Evolutionary conservation across 2,329 filamentous ascomycete species (phyloP).

Genomic region (Cordyceps tenuipes): DNA sequence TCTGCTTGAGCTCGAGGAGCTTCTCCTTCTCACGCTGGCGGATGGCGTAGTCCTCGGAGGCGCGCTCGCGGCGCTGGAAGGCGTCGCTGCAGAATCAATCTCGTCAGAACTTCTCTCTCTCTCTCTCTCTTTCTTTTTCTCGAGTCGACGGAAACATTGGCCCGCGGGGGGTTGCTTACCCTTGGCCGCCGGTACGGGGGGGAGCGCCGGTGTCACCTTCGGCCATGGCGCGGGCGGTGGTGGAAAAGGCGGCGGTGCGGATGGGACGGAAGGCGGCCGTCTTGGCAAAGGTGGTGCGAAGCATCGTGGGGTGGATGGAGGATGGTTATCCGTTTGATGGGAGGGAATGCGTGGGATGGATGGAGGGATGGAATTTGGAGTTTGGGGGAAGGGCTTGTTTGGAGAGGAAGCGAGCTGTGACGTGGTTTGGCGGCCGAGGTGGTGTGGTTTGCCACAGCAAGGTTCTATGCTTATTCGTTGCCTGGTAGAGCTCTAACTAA

Average conservation of each 20-base stretch:
- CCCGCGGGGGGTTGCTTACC: conserved; percentile 38
- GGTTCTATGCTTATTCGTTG: not conserved
- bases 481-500: not conserved
- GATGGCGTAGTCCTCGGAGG: conserved; percentile 78
- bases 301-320: conserved; percentile 41
- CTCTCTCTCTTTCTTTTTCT: too few species aligned
- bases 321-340: conserved; percentile 6
- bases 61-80: conserved; percentile 87
- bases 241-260: conserved; percentile 52
- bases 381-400: conserved; percentile 8
- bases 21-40: conserved; percentile 84
- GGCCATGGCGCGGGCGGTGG: conserved; percentile 53
- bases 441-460: not conserved
- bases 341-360: not conserved
- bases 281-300: conserved; percentile 55
- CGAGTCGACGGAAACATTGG: not conserved
- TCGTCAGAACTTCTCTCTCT: not conserved
- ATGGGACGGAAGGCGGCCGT: conserved; percentile 46
- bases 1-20: conserved; percentile 66
- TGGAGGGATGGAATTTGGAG: conserved; percentile 11
- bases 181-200: conserved; percentile 42
- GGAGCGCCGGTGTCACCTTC: conserved; percentile 63
- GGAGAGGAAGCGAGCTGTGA: conserved; percentile 4
- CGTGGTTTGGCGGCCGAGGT: not conserved
- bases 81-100: conserved; percentile 56